A percentile compares a stretch with the other conserved stretches of the same genome.
These are phyloP conservation scores for Termitomyces sp. DNA, from an alignment of 768 basidiomycete species.

Conservation along the genomic window DNA sequence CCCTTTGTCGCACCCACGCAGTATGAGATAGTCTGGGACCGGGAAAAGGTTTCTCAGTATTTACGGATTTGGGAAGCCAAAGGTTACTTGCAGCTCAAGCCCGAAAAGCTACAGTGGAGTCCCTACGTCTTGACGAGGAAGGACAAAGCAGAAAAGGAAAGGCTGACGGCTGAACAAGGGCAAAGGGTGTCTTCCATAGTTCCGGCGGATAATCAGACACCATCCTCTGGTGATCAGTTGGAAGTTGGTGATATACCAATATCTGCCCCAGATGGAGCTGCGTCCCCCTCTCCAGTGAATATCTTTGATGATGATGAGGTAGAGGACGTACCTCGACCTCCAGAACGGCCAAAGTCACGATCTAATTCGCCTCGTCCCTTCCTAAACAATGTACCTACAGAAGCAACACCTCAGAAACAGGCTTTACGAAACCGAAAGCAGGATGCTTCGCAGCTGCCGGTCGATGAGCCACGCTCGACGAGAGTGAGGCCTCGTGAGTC, in stretches of 20 bases:
- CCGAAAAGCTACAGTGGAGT: conserved; percentile 91
- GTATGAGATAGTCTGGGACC: conserved; percentile 78
- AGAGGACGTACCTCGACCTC: conserved; percentile 13
- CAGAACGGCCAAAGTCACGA: conserved; percentile 3
- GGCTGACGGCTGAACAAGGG: conserved; percentile 6
- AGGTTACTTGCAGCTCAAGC: conserved; percentile 68
- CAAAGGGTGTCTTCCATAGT: conserved; percentile 5
- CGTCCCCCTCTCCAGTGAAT: conserved; percentile 13
- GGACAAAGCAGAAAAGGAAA: conserved; percentile 13
- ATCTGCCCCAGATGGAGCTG: conserved; percentile 1
- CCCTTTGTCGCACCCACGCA: conserved; percentile 59
- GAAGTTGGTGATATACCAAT: not conserved
- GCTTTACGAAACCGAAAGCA: conserved; percentile 9
- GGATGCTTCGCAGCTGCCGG: not conserved
- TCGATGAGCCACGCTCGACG: conserved; percentile 8
- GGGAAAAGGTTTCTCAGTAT: conserved; percentile 56
- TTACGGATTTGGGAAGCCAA: conserved; percentile 69
- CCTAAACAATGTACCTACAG: not conserved
- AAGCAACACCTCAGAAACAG: conserved; percentile 8
- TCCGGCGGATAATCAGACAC: not conserved
- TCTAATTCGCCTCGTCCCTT: conserved; percentile 7
- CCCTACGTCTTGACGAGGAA: conserved; percentile 58
- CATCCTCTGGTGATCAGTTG: conserved; percentile 1
- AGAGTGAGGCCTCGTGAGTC: conserved; percentile 7
- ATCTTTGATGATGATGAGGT: conserved; percentile 19